Evolutionary conservation across 345 rosid genomes (phyloP), one percentile per base, ranked within the genome.

Genomic region (Ceriops decandra): DNA sequence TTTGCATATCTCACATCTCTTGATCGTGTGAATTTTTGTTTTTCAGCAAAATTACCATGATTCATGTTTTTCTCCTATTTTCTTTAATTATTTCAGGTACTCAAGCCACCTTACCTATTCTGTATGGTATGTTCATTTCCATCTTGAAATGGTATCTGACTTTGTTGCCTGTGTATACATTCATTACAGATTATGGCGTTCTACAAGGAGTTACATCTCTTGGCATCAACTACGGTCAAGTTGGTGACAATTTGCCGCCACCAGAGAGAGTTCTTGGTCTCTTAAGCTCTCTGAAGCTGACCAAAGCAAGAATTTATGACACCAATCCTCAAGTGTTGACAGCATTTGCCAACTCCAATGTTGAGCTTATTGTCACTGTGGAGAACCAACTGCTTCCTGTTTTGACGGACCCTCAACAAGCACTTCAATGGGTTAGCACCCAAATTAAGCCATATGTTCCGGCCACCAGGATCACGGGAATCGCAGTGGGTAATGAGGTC

Each of bases 171-270:
- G 15, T 31, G 4, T 17, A 24, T 35, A 2, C n/a, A 4, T 54
- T 3, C 24, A 63, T 56, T 57, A 32, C 83, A 86, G 91, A 76
- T 10, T 46, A 63, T 77, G 85, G 83, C 54, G 33, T 77, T 77
- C 53, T 79, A 57, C 78, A 21, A 62, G 85, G 83, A 74, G 95
- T 87, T 5, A 60, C 64, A 10, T 83, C 88, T 32, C 76, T 91
- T 36, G 97, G 95, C 61, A 87, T 91, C 77, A 91, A 89, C 65
- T 91, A 91, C 26, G 97, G 97, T n/a, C 97, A 91, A 82, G 81
- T 91, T 22, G 97, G 75, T 7, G 72, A 86, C 77, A 84, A 89
- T 77, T 78, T 91, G 73, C 95, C 85, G 5, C 67, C 85, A 8
- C 91, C 97, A 0, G 82, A 83, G 38, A 79, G 67, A 69, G 97